Evolutionary conservation across 768 basidiomycete genomes (phyloP), one percentile per base, ranked within the genome.

Genomic region (Auricularia sp.): DNA sequence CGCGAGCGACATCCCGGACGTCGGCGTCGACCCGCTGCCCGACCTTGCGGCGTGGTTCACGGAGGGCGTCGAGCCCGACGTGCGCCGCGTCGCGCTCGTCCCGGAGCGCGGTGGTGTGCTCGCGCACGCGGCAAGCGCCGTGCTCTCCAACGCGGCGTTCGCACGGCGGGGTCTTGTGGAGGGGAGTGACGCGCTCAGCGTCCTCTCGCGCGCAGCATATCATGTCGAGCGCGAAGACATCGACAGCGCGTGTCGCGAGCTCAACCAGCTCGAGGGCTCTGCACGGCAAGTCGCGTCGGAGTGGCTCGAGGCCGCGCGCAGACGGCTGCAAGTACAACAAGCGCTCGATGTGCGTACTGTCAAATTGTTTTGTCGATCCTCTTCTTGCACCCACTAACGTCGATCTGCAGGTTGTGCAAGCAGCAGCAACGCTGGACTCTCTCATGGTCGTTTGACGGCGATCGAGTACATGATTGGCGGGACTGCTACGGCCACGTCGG

Each of bases 31-130:
- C 72, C 93, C 95, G 5, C 83, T 98, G 70, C 86, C 91, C 0
- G 89, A 94, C 69, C 84, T 99, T 62, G 81, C 91, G 3, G 83
- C 87, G n/a, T 98, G 95, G 92, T 98, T 98, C 78, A 80, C 83
- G 62, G 83, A 83, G 43, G 85, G 86, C 36, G 90, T 99, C 54
- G 84, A 85, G 1, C 93, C 93, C 16, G 87, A 87, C 64, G 87
- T 98, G 61, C 83, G 88, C 34, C 85, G 83, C 62, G 93, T 97
- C n/a, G 90, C 95, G 6, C 81, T 99, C 61, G 93, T 98, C 2
- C 97, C 97, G 2, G 91, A 96, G 69, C 80, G 87, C 74, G 93
- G 93, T 3, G 93, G 93, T 23, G 81, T 98, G 47, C 78, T 97
- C 12, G 87, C 93, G 2, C 91, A 93, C 73, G 77, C 97, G 23